These are phyloP conservation scores for Psilocybe cyanescens DNA, from an alignment of 768 basidiomycete species.

Conservation along the genomic window DNA sequence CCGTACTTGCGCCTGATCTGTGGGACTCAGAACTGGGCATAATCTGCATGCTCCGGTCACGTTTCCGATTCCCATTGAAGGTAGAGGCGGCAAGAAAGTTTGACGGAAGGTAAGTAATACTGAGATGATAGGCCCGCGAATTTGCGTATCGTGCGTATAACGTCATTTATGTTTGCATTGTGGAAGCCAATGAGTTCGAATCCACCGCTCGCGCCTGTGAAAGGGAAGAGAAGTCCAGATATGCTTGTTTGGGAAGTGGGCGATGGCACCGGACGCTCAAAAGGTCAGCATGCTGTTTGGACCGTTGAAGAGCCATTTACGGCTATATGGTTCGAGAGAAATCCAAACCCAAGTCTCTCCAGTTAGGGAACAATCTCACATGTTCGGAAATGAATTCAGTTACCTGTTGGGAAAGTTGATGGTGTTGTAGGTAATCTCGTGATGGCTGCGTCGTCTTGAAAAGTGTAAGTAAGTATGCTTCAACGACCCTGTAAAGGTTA, in stretches of 20 bases:
- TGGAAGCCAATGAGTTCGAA: background rate
- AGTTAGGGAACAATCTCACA: background rate
- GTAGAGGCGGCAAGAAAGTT: background rate
- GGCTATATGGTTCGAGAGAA: background rate
- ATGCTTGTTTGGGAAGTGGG: constrained; percentile 1
- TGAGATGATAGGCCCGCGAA: background rate
- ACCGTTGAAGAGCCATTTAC: background rate
- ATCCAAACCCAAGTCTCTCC: background rate
- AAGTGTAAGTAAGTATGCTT: background rate
- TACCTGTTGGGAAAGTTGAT: background rate
- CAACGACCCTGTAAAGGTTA: background rate
- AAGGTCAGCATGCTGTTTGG: background rate
- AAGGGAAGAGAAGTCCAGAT: background rate
- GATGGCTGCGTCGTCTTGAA: background rate
- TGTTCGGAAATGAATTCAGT: background rate
- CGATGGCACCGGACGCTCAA: constrained; percentile 3
- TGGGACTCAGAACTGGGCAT: background rate
- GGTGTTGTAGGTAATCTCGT: background rate
- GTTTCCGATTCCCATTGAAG: background rate
- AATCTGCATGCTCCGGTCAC: constrained; percentile 19
- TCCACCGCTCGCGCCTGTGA: background rate
- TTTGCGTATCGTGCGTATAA: background rate
- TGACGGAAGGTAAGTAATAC: background rate
- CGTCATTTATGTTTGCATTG: background rate
- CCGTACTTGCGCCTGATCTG: constrained; percentile 23